Conservation (phyloP, 495 filamentous ascomycete genomes). For the Pseudomonodictys pantanalensis region DNA sequence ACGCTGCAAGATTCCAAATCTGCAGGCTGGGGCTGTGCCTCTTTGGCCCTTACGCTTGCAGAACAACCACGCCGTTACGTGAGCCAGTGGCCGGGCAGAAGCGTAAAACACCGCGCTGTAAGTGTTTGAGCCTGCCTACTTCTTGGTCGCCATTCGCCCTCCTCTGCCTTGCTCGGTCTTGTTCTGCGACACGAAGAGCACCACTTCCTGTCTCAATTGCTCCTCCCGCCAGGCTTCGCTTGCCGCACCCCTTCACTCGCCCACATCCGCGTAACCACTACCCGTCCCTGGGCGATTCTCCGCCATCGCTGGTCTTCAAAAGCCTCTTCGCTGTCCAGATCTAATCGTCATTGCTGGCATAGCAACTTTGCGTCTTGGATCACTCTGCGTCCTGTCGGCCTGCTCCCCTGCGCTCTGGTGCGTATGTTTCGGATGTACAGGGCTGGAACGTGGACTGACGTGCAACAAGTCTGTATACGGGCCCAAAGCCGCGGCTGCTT, state of each 20-base stretch:
- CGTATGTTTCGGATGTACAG: neutral
- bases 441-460: neutral
- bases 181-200: conserved; percentile 25
- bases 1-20: conserved; percentile 34
- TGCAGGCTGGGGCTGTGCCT: conserved; percentile 29
- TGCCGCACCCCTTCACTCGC: neutral
- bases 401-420: neutral
- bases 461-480: neutral
- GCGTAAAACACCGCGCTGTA: neutral
- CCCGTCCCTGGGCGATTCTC: neutral
- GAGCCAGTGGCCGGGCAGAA: neutral
- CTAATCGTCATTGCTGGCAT: too few relatives aligned
- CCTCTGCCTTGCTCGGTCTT: neutral
- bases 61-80: neutral
- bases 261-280: neutral
- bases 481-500: neutral
- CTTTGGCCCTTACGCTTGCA: conserved; percentile 9
- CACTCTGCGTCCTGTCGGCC: too few relatives aligned
- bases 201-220: conserved; percentile 23
- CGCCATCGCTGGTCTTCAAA: too few relatives aligned
- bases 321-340: too few relatives aligned
- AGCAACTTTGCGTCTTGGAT: too few relatives aligned
- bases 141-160: neutral
- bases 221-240: neutral
- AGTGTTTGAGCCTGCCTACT: neutral